A percentile compares a stretch with the other conserved stretches of the same genome.
Evolutionary conservation across 345 rosid species (phyloP).

Genomic region (Aquilaria yunnanensis): DNA sequence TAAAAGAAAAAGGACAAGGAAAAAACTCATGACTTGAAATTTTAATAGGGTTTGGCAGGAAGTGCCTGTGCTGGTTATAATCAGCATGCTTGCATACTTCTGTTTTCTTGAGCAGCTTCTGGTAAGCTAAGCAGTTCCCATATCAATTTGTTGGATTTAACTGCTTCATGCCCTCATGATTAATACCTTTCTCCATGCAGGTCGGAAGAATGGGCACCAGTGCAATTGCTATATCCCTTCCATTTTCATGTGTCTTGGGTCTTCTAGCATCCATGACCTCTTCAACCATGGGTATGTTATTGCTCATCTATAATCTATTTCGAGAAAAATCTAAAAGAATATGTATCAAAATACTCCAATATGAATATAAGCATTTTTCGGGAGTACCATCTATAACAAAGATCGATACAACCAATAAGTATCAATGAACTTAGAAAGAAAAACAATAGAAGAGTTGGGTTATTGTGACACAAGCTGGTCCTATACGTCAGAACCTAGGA

Average conservation of each 20-base stretch:
- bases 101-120: constrained; percentile 93
- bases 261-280: constrained; percentile 84
- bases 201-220: constrained; percentile 68
- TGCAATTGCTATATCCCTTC: constrained; percentile 88
- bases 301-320: not conserved
- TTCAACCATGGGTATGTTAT: constrained; percentile 78
- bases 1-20: no score
- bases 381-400: no score
- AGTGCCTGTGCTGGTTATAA: constrained; percentile 69
- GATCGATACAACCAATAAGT: no score
- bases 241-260: constrained; percentile 83
- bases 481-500: no score
- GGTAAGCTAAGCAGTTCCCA: constrained; percentile 33
- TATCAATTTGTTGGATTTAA: not conserved
- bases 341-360: no score
- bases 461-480: no score
- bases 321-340: no score
- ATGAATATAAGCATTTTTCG: no score
- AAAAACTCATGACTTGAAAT: no score
- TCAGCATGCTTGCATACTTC: constrained; percentile 91
- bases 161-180: not conserved
- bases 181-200: constrained; percentile 28
- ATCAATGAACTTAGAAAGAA: no score
- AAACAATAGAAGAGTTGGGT: no score
- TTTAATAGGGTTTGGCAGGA: constrained; percentile 85